Conservation (phyloP, 176 grass and related monocot genomes). For the Oryza australiensis region DNA sequence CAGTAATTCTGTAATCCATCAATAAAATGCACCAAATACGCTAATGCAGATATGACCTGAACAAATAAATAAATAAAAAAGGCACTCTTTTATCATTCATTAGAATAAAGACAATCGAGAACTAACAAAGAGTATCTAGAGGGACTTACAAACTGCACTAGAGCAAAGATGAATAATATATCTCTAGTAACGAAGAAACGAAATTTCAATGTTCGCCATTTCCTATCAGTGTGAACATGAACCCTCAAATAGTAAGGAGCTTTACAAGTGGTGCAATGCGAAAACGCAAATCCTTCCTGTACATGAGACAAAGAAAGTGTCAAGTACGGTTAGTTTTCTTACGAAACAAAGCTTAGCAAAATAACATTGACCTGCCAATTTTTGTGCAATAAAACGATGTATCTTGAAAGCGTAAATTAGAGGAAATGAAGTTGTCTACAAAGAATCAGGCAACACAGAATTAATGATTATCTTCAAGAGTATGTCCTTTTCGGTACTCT, state of each 20-base stretch:
- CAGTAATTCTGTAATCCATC: constrained; percentile 90
- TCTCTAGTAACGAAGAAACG: constrained; percentile 99
- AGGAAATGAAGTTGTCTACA: no score
- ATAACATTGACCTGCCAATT: not conserved
- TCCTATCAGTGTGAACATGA: constrained; percentile 94
- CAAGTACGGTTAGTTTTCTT: not conserved
- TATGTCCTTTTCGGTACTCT: no score
- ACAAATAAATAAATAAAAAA: constrained; percentile 31
- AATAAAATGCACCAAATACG: constrained; percentile 89
- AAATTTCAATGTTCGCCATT: constrained; percentile 96
- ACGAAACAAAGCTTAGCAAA: constrained; percentile 14
- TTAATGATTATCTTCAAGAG: no score
- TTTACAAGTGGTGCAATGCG: constrained; percentile 99
- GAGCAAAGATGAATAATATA: constrained; percentile 91
- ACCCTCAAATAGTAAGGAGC: constrained; percentile 97
- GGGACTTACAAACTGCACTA: constrained; percentile 86
- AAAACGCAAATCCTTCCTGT: constrained; percentile 99
- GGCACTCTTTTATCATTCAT: constrained; percentile 33
- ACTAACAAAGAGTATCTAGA: not conserved
- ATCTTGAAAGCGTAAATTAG: no score
- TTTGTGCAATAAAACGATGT: no score
- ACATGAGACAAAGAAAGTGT: constrained; percentile 28
- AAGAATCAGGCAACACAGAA: no score
- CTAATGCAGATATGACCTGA: constrained; percentile 87
- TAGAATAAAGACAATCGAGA: constrained; percentile 27